A percentile compares a stretch with the other conserved stretches of the same genome.
Evolutionary conservation across 1,284 basidiomycete genomes (phyloP).

Genomic region (Boletellus deceptivus): DNA sequence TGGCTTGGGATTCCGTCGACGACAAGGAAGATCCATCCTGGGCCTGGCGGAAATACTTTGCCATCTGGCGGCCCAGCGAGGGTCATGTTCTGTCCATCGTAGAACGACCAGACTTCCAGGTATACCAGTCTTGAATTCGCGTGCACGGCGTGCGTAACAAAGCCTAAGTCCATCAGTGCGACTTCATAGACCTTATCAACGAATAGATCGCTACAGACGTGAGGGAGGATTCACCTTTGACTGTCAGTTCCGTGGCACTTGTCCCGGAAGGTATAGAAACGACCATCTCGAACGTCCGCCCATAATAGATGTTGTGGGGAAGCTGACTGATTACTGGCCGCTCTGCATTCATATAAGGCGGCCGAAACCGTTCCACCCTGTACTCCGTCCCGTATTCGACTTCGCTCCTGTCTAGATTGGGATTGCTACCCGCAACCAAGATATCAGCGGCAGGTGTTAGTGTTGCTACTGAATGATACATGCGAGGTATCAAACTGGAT

Average conservation of each 20-base stretch:
- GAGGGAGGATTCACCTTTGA: constrained; percentile 34
- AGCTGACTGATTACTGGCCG: constrained; percentile 50
- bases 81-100: constrained; percentile 39
- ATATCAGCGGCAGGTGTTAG: constrained; percentile 67
- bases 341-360: constrained; percentile 62
- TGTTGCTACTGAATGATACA: constrained; percentile 83
- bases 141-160: constrained; percentile 75
- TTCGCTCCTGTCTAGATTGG: constrained; percentile 75
- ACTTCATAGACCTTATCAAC: constrained; percentile 41
- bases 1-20: constrained; percentile 67
- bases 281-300: constrained; percentile 40
- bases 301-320: constrained; percentile 48
- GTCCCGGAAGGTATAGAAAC: constrained; percentile 36
- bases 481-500: constrained; percentile 66
- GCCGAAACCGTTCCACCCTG: constrained; percentile 71
- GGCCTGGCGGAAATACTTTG: constrained; percentile 76
- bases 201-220: neutral
- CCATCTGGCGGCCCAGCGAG: constrained; percentile 60
- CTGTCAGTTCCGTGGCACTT: constrained; percentile 20
- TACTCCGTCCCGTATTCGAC: constrained; percentile 74
- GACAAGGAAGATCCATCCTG: constrained; percentile 74
- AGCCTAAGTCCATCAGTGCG: constrained; percentile 78
- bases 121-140: constrained; percentile 77
- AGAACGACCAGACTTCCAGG: constrained; percentile 41
- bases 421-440: constrained; percentile 82